A percentile compares a stretch with the other conserved stretches of the same genome.
Conservation (phyloP, 2,329 filamentous ascomycete genomes). For the Aureobasidium zeae region DNA sequence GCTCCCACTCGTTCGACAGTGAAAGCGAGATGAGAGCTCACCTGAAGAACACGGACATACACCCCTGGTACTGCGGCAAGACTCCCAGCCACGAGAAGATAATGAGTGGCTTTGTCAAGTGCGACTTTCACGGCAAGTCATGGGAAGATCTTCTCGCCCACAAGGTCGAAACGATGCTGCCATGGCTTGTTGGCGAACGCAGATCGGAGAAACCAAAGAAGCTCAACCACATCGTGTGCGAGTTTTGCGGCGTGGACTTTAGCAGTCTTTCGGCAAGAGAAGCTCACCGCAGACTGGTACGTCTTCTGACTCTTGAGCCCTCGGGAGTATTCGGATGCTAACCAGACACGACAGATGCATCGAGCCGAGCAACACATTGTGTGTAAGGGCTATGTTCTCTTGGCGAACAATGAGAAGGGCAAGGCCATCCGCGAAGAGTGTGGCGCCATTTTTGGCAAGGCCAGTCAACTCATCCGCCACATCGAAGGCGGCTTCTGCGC, state of each 20-base stretch:
- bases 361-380: constrained; percentile 40
- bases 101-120: constrained; percentile 29
- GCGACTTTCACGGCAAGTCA: constrained; percentile 30
- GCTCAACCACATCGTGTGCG: constrained; percentile 42
- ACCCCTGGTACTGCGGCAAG: constrained; percentile 37
- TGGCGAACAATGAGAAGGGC: neutral
- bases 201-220: constrained; percentile 20
- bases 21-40: constrained; percentile 41
- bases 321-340: neutral
- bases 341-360: constrained; percentile 34
- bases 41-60: constrained; percentile 37
- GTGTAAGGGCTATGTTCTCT: constrained; percentile 30
- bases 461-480: constrained; percentile 43
- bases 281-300: constrained; percentile 43
- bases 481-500: constrained; percentile 45
- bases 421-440: constrained; percentile 31
- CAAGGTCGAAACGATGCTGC: constrained; percentile 29
- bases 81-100: constrained; percentile 31
- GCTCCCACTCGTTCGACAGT: constrained; percentile 38
- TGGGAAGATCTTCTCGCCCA: constrained; percentile 27
- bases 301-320: constrained; percentile 16
- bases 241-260: constrained; percentile 49
- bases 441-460: constrained; percentile 37
- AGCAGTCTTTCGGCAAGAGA: constrained; percentile 43
- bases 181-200: constrained; percentile 17